phyloP scores from a whole-genome alignment of 2,329 filamentous ascomycete genomes.

The Calonectria hongkongensis region DNA sequence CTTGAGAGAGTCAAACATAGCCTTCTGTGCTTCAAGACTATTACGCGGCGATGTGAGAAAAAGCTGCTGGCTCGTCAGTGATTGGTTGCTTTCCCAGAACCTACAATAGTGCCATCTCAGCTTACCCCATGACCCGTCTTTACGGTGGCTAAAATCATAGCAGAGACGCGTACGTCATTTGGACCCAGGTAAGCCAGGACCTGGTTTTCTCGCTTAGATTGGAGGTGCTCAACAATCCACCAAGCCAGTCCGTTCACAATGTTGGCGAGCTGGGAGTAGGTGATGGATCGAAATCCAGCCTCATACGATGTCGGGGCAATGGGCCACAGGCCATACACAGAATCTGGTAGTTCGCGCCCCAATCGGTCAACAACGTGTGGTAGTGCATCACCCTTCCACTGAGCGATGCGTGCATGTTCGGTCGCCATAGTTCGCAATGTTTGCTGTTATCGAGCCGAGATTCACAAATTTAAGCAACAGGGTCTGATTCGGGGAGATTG shows the following conservation, averaged over 20 bases:
- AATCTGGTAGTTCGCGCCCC: neutral
- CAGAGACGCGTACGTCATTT: constrained; percentile 2
- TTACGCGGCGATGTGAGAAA: constrained; percentile 2
- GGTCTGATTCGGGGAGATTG: too few species aligned
- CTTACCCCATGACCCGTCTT: constrained; percentile 9
- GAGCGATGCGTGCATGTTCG: constrained; percentile 1
- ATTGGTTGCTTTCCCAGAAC: too few species aligned
- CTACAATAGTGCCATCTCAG: neutral
- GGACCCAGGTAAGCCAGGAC: constrained; percentile 3
- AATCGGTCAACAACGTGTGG: constrained; percentile 17
- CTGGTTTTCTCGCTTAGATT: neutral
- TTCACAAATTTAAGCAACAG: too few species aligned
- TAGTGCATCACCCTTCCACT: neutral
- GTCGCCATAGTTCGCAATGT: neutral
- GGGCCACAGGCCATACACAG: constrained; percentile 17
- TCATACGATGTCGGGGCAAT: neutral
- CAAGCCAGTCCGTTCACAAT: neutral
- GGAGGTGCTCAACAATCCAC: constrained; percentile 9
- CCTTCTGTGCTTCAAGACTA: neutral
- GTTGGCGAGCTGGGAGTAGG: constrained; percentile 17
- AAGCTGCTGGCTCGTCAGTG: neutral
- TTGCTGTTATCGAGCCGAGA: too few species aligned
- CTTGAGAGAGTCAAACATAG: neutral
- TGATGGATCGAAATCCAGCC: neutral
- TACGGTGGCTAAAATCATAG: neutral